Percentiles rank a stretch among this genome's conserved stretches.
Conservation (phyloP, 129 eudicot species). For the Erigeron canadensis region DNA sequence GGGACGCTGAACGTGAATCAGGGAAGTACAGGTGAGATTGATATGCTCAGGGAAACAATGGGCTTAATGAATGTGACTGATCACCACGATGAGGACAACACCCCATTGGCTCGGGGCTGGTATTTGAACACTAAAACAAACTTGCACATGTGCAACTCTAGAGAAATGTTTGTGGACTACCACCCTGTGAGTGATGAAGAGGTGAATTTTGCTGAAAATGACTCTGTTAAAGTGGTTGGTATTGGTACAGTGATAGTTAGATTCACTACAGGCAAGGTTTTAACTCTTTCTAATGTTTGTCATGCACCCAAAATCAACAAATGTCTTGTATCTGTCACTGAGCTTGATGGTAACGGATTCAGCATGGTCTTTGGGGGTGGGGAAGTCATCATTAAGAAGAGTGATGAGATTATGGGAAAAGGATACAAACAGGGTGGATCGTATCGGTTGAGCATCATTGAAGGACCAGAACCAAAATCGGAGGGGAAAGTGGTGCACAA, state of each 20-base stretch:
- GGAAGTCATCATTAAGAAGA: background rate
- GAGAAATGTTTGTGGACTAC: slow-evolving; percentile 13
- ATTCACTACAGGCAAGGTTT: background rate
- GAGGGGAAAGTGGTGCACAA: background rate
- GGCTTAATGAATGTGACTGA: background rate
- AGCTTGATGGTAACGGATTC: background rate
- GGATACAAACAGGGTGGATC: background rate
- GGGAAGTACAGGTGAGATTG: background rate
- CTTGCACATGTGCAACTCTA: background rate
- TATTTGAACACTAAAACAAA: background rate
- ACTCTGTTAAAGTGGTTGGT: background rate
- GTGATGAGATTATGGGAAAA: background rate
- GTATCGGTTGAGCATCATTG: slow-evolving; percentile 5
- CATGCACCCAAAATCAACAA: background rate
- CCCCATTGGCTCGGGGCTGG: background rate
- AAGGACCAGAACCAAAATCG: background rate
- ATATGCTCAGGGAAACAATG: background rate
- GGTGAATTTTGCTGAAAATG: background rate
- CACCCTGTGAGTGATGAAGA: background rate
- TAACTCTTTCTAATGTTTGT: background rate
- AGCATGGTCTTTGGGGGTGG: background rate
- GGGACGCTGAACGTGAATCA: background rate
- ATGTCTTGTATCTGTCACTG: background rate
- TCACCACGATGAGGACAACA: background rate
- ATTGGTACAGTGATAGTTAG: slow-evolving; percentile 5